These are phyloP conservation scores for Hebeloma cylindrosporum DNA, from an alignment of 768 basidiomycete species.

Conservation along the genomic window DNA sequence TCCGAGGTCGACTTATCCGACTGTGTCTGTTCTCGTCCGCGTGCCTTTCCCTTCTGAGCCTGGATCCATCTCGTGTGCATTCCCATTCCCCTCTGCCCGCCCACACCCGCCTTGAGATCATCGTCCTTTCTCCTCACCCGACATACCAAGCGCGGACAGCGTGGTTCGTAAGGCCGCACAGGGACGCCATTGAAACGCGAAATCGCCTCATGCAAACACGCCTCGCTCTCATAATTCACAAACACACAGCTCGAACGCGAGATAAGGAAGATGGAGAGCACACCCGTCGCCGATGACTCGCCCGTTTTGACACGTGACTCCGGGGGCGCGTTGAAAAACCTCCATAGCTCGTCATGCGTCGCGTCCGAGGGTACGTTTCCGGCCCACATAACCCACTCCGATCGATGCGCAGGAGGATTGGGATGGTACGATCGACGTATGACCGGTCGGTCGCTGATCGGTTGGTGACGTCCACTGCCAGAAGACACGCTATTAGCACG, in stretches of 20 bases:
- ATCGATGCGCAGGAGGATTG: conserved; percentile 68
- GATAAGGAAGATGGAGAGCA: conserved; percentile 89
- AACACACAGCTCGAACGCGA: conserved; percentile 95
- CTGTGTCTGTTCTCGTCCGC: conserved; percentile 22
- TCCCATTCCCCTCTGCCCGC: conserved; percentile 83
- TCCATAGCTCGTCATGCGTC: conserved; percentile 81
- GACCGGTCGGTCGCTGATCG: conserved; percentile 26
- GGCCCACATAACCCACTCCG: conserved; percentile 96
- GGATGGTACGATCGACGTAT: conserved; percentile 65
- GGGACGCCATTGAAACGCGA: conserved; percentile 67
- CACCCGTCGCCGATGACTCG: conserved; percentile 52
- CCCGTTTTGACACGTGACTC: conserved; percentile 8
- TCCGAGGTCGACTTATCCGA: conserved; percentile 23
- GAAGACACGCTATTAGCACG: conserved; percentile 14
- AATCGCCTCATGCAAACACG: conserved; percentile 66
- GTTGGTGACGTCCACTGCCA: conserved; percentile 10
- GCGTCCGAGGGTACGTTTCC: conserved; percentile 89
- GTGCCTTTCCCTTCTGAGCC: conserved; percentile 48
- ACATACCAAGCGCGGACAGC: conserved; percentile 81
- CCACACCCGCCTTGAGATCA: conserved; percentile 86
- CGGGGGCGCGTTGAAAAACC: conserved; percentile 62
- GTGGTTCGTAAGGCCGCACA: conserved; percentile 67
- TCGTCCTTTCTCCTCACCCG: conserved; percentile 79
- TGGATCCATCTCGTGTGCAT: conserved; percentile 84
- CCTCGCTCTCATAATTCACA: conserved; percentile 77